Evolutionary conservation across 768 basidiomycete genomes (phyloP).

Genomic region (Mycena crocata): DNA sequence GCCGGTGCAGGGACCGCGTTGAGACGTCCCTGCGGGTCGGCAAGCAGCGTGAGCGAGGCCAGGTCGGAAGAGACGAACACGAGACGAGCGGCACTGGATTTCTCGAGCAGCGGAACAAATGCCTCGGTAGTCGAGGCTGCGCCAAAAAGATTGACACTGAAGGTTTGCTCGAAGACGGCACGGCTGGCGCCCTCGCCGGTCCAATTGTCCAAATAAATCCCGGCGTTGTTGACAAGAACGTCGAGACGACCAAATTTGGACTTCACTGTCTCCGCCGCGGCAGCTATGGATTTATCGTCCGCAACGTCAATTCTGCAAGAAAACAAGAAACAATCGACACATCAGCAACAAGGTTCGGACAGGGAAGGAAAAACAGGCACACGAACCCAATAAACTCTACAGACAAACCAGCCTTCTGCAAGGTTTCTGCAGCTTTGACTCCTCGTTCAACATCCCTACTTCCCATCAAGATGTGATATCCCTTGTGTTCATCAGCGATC

Average conservation of each 20-base stretch:
- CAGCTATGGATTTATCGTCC: constrained; percentile 13
- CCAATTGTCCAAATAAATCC: neutral
- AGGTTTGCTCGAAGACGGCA: constrained; percentile 15
- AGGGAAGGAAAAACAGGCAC: too few species aligned
- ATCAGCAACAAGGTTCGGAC: too few species aligned
- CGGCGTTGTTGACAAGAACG: constrained; percentile 24
- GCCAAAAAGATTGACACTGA: constrained; percentile 13
- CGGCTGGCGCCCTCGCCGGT: neutral
- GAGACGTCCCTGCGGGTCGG: too few species aligned
- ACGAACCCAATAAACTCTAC: neutral
- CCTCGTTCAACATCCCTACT: constrained; percentile 11
- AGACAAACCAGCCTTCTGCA: constrained; percentile 6
- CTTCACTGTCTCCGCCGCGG: constrained; percentile 18
- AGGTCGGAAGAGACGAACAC: too few species aligned
- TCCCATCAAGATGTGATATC: constrained; percentile 13
- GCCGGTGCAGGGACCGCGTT: too few species aligned
- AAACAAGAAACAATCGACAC: too few species aligned
- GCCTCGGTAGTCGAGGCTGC: constrained; percentile 16
- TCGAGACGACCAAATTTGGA: constrained; percentile 20
- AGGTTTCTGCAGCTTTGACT: constrained; percentile 6
- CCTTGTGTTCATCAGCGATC: neutral
- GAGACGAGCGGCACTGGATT: too few species aligned
- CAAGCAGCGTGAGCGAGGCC: too few species aligned
- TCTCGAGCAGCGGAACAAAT: too few species aligned
- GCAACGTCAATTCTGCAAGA: constrained; percentile 20